A percentile compares a stretch with the other conserved stretches of the same genome.
Conservation (phyloP, 2,329 filamentous ascomycete species). For the Diaporthe destruens region DNA sequence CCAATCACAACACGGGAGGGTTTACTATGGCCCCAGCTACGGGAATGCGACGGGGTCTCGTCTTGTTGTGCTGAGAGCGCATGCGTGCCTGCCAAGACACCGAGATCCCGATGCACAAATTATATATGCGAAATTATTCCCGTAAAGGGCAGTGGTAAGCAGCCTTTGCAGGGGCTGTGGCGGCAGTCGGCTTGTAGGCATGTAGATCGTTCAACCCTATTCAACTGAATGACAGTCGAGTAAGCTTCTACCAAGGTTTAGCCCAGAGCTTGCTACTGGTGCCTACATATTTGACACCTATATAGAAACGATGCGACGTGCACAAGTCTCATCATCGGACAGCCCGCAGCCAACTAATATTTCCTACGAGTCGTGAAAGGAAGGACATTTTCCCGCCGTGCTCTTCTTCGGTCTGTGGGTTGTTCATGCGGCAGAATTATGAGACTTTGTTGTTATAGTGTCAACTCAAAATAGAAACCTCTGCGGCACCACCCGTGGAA, state of each 20-base stretch:
- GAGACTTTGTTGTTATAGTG: neutral
- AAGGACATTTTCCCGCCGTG: neutral
- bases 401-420: neutral
- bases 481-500: neutral
- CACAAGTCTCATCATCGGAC: neutral
- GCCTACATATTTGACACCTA: neutral
- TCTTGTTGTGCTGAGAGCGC: neutral
- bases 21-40: neutral
- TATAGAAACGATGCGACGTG: constrained; percentile 4
- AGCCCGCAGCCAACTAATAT: neutral
- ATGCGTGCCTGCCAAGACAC: constrained; percentile 12
- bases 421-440: neutral
- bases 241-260: constrained; percentile 21
- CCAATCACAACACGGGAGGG: neutral
- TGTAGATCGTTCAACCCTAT: constrained; percentile 23
- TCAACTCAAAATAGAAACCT: neutral
- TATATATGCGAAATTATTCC: neutral
- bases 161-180: neutral
- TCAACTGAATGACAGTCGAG: neutral
- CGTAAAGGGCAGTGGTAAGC: neutral
- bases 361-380: neutral
- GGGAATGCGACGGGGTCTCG: neutral
- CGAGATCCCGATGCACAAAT: neutral
- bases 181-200: neutral
- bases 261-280: constrained; percentile 3